Conservation (phyloP, 225 moss, liverwort and hornwort species). For the Bryum argenteum region DNA sequence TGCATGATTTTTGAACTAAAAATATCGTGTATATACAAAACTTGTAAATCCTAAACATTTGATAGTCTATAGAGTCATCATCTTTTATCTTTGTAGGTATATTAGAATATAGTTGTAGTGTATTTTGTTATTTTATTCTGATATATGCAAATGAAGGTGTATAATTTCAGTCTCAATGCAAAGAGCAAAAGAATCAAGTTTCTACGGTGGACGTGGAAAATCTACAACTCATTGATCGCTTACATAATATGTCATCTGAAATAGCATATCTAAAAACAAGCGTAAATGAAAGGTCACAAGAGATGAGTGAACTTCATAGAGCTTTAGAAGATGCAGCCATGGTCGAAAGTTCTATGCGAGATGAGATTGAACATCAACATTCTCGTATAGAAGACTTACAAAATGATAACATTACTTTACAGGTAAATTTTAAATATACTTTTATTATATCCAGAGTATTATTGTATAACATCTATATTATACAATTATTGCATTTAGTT, state of each 20-base stretch:
- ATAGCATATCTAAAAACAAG: constrained; percentile 84
- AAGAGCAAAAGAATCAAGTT: constrained; percentile 93
- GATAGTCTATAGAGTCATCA: too few relatives aligned
- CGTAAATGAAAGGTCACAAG: constrained; percentile 71
- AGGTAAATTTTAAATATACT: constrained; percentile 30
- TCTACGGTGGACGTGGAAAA: constrained; percentile 94
- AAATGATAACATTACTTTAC: constrained; percentile 61
- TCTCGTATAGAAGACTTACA: constrained; percentile 69
- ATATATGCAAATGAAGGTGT: neutral
- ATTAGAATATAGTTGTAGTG: neutral
- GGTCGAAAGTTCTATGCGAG: constrained; percentile 87
- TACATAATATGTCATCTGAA: constrained; percentile 91
- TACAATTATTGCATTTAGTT: too few relatives aligned
- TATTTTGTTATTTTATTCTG: neutral
- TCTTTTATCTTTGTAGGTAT: neutral
- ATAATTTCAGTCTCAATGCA: constrained; percentile 70
- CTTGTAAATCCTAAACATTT: too few relatives aligned
- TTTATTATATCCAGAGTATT: neutral
- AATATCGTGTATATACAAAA: too few relatives aligned
- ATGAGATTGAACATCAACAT: constrained; percentile 85
- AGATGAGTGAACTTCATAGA: constrained; percentile 77
- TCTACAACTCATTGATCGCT: constrained; percentile 91
- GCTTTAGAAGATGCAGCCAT: constrained; percentile 82
- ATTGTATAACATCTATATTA: neutral
- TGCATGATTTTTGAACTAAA: too few relatives aligned